Conservation (phyloP, 371 early-diverging fungal genomes). For the Fennellomyces sp. region DNA sequence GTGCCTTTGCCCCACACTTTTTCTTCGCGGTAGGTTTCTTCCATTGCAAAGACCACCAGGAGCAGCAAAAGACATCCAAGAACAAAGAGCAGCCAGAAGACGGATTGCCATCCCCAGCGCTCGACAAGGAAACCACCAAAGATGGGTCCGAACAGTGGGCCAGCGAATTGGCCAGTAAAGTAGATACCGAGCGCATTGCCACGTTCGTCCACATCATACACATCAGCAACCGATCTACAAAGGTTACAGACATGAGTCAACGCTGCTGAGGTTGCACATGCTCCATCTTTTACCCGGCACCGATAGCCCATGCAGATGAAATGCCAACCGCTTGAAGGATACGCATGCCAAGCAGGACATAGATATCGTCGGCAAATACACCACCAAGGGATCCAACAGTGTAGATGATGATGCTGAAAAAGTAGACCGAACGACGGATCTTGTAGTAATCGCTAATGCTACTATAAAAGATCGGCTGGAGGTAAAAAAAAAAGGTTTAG, state of each 20-base stretch:
- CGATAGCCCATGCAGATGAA: constrained; percentile 78
- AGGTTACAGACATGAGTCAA: background rate
- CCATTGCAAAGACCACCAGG: constrained; percentile 56
- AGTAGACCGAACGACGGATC: constrained; percentile 68
- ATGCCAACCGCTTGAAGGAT: constrained; percentile 76
- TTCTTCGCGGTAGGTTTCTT: constrained; percentile 71
- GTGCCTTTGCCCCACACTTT: constrained; percentile 32
- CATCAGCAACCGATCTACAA: constrained; percentile 59
- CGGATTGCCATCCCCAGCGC: constrained; percentile 33
- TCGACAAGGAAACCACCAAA: constrained; percentile 34
- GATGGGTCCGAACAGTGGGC: constrained; percentile 39
- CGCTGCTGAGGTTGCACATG: background rate
- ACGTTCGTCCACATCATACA: constrained; percentile 48
- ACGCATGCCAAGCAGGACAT: constrained; percentile 67
- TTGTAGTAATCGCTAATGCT: constrained; percentile 72
- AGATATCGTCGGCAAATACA: constrained; percentile 60
- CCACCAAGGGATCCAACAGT: constrained; percentile 70
- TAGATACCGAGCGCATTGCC: constrained; percentile 54
- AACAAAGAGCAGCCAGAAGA: constrained; percentile 29
- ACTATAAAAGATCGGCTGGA: constrained; percentile 66
- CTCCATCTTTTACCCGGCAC: constrained; percentile 55
- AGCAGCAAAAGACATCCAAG: constrained; percentile 24
- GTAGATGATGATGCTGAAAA: constrained; percentile 63
- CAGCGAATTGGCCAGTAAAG: constrained; percentile 55
- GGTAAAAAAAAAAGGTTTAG: background rate